Evolutionary conservation across 148 eudicot genomes (phyloP), one percentile per base, ranked within the genome.

Genomic region (Nepenthes gracilis): DNA sequence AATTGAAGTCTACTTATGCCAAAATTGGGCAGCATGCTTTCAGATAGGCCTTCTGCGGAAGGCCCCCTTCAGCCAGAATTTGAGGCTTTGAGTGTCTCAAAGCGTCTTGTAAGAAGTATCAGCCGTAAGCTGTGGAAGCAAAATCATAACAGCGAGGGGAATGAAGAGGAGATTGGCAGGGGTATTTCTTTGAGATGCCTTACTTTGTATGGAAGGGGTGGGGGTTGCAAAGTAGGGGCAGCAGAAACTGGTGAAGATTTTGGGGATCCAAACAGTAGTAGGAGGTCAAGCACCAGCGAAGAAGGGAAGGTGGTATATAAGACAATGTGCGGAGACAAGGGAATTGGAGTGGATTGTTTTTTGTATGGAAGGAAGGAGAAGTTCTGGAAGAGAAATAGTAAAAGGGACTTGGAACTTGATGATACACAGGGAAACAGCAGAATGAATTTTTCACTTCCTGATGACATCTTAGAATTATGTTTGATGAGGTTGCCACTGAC

Each of bases 201-300:
- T 9, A 54, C 82, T 8, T 47, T 88, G 62, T 88, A 85, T 64
- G 80, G 85, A 36, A 79, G 95, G 72, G 86, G 84, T 40, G 96
- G 96, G 45, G 96, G 96, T 58, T 93, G 99, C 81, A 88, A 80
- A 81, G 99, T 93, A 12, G 88, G 96, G 43, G 96, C 96, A n/a
- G 96, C 96, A n/a, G 91, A 86, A 59, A 76, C 80, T 33, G 59
- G 75, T 63, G 99, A 89, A 47, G 91, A 89, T 33, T 74, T 70
- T 67, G 89, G 80, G 60, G 85, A 83, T 68, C 54, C 73, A 35
- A 68, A 78, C 43, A 57, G 69, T 60, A 74, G 86, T 62, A 73
- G 85, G 66, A 73, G 85, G 66, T 87, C 87, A n/a, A 83, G 71
- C 71, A 71, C 84, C 14, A 70, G 71, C 67, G 92, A 83, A 67